phyloP scores from a whole-genome alignment of 1,139 yeast genomes.

The Suhomyces terraborum region DNA sequence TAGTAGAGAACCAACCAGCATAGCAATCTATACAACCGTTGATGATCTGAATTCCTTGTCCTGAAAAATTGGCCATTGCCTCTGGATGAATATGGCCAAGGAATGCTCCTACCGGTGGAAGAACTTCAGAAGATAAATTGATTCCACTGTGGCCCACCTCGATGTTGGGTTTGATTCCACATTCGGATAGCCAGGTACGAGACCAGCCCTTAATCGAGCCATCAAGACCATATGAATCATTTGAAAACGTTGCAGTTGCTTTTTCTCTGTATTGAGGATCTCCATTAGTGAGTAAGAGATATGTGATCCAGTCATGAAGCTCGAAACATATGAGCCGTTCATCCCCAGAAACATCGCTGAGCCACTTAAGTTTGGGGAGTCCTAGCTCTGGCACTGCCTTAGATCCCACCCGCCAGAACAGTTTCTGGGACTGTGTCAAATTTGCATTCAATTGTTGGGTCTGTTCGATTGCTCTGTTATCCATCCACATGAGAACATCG shows the following conservation, averaged over 20 bases:
- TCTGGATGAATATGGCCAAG: conserved; percentile 21
- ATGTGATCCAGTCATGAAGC: conserved; percentile 52
- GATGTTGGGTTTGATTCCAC: conserved; percentile 22
- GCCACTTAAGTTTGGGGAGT: conserved; percentile 49
- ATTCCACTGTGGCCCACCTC: conserved; percentile 10
- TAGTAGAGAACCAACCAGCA: conserved; percentile 52
- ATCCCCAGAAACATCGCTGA: conserved; percentile 27
- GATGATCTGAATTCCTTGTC: conserved; percentile 26
- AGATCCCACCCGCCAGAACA: conserved; percentile 39
- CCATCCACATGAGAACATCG: conserved; percentile 64
- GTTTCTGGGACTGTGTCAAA: conserved; percentile 10
- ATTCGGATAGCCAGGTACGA: conserved; percentile 16
- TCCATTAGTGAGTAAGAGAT: conserved; percentile 35
- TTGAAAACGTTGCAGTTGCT: conserved; percentile 4
- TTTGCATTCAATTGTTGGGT: conserved; percentile 31
- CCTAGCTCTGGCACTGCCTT: conserved; percentile 58
- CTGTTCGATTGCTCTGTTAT: conserved; percentile 42
- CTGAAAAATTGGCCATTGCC: not conserved
- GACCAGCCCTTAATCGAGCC: conserved; percentile 62
- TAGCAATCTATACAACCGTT: conserved; percentile 62
- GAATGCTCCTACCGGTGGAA: conserved; percentile 23
- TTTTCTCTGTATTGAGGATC: conserved; percentile 19
- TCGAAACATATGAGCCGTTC: conserved; percentile 46
- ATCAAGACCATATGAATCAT: conserved; percentile 39
- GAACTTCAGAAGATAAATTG: not conserved